Evolutionary conservation across 805 yeast genomes (phyloP).

Genomic region (Suhomyces prunicola): DNA sequence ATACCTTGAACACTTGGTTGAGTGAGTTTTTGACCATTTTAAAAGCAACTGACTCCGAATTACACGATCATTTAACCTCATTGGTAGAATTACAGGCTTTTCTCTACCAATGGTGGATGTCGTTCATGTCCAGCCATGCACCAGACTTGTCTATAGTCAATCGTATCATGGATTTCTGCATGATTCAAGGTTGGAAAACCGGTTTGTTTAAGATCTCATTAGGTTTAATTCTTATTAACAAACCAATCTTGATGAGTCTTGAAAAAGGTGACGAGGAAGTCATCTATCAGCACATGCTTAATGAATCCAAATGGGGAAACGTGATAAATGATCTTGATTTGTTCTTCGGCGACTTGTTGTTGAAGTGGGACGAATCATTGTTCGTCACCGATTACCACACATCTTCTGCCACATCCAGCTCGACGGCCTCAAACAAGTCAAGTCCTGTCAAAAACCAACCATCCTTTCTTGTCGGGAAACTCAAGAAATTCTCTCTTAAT

Average conservation of each 20-base stretch:
- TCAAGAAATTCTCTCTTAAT: conserved; percentile 27
- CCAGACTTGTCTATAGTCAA: conserved; percentile 49
- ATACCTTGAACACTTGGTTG: conserved; percentile 51
- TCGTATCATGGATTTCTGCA: conserved; percentile 49
- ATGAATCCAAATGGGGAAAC: conserved; percentile 44
- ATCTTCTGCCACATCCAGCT: neutral
- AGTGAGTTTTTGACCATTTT: conserved; percentile 49
- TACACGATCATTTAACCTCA: conserved; percentile 41
- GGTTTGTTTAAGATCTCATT: conserved; percentile 52
- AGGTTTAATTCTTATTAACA: conserved; percentile 49
- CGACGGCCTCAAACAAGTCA: neutral
- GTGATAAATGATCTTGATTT: conserved; percentile 33
- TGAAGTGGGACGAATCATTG: conserved; percentile 34
- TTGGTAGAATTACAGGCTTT: conserved; percentile 45
- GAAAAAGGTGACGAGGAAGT: conserved; percentile 40
- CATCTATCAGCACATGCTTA: conserved; percentile 40
- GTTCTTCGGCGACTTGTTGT: conserved; percentile 37
- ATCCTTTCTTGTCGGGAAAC: conserved; percentile 24
- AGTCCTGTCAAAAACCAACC: neutral
- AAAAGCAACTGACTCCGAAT: conserved; percentile 34
- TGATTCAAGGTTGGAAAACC: conserved; percentile 54
- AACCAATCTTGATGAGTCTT: conserved; percentile 39
- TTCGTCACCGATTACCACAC: conserved; percentile 12
- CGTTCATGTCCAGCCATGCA: conserved; percentile 58
- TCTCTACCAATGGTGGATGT: conserved; percentile 65